Conservation (phyloP, 768 basidiomycete species). For the Trametes punicea region DNA sequence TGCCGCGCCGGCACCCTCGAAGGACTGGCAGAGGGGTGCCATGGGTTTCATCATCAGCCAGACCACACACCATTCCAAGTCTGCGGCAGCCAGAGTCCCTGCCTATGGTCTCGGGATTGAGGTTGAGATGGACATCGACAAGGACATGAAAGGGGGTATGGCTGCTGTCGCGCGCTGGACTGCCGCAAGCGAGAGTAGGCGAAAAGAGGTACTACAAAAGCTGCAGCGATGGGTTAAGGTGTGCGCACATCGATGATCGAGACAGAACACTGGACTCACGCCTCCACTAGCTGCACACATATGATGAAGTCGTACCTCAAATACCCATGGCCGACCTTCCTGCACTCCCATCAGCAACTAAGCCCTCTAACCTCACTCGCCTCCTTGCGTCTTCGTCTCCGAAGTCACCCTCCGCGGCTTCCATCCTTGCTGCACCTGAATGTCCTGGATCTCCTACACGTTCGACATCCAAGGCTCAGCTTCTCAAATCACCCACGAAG, state of each 20-base stretch:
- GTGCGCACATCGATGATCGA: conserved; percentile 18
- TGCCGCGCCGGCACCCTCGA: conserved; percentile 26
- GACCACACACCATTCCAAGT: conserved; percentile 69
- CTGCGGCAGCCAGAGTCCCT: conserved; percentile 61
- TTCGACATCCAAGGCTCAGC: conserved; percentile 38
- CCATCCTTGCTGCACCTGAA: conserved; percentile 32
- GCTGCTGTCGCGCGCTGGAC: conserved; percentile 89
- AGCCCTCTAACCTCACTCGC: conserved; percentile 67
- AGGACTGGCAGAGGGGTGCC: conserved; percentile 76
- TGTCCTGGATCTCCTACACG: conserved; percentile 32
- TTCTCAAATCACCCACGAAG: conserved; percentile 33
- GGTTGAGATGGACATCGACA: conserved; percentile 82
- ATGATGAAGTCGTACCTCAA: conserved; percentile 42
- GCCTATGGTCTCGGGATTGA: conserved; percentile 86
- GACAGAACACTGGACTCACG: background rate
- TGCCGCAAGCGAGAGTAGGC: conserved; percentile 58
- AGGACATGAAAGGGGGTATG: conserved; percentile 79
- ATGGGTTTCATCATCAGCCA: conserved; percentile 78
- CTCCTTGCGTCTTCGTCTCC: conserved; percentile 73
- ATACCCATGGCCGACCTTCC: conserved; percentile 69
- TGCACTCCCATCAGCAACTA: conserved; percentile 46
- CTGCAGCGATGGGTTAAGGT: conserved; percentile 66
- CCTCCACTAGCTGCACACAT: conserved; percentile 48
- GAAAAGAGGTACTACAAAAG: conserved; percentile 54
- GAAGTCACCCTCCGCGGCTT: conserved; percentile 39